phyloP scores from a whole-genome alignment of 2,329 filamentous ascomycete species.

The Penicillium sp. region DNA sequence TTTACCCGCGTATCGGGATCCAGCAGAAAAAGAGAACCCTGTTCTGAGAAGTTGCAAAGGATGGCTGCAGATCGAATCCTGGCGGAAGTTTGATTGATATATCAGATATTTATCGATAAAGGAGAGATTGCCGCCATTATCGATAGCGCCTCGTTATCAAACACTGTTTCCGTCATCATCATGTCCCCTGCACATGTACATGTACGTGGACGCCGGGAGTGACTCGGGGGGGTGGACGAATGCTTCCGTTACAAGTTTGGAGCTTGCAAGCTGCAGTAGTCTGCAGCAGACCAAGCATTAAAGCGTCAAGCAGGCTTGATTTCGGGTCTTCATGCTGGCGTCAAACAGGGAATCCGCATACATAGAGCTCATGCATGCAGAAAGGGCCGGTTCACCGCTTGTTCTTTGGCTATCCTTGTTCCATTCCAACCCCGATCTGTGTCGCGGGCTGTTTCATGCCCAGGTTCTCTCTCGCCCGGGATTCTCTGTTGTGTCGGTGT shows the following conservation, averaged over 20 bases:
- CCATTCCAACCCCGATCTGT: neutral
- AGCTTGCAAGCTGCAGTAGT: neutral
- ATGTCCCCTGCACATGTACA: neutral
- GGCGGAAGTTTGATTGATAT: constrained; percentile 7
- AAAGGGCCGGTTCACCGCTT: neutral
- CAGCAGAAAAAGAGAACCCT: neutral
- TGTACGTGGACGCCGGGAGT: neutral
- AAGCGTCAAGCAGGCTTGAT: neutral
- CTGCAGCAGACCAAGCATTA: neutral
- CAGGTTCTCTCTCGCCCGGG: neutral
- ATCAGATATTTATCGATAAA: neutral
- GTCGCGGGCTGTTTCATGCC: neutral
- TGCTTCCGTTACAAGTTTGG: neutral
- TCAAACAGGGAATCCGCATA: neutral
- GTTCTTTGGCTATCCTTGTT: neutral
- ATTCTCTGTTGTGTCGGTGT: neutral
- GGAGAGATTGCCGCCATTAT: neutral
- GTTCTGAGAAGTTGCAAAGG: neutral
- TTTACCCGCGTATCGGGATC: neutral
- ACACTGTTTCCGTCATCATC: neutral
- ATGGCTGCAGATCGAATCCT: constrained; percentile 3
- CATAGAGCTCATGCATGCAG: neutral
- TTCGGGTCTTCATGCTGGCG: neutral
- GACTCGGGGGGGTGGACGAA: neutral
- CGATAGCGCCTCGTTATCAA: neutral